Conservation (phyloP, 2,329 filamentous ascomycete species). For the Erysiphe pulchra region DNA sequence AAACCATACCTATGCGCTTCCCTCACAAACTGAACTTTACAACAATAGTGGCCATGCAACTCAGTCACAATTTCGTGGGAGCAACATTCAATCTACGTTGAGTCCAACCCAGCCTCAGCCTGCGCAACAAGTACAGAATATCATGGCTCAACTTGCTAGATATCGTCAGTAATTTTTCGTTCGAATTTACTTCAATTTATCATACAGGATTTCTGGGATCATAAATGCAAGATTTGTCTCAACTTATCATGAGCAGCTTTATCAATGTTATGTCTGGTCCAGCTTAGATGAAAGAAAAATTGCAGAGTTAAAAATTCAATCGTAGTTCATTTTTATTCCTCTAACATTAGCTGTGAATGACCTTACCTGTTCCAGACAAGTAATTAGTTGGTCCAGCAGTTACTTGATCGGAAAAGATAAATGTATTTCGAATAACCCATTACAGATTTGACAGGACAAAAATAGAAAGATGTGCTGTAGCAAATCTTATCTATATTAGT, state of each 20-base stretch:
- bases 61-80: conserved; percentile 8
- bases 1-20: conserved; percentile 12
- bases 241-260: background rate
- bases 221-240: background rate
- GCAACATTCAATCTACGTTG: conserved; percentile 6
- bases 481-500: background rate
- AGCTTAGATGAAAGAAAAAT: background rate
- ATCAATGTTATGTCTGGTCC: background rate
- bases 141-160: conserved; percentile 46
- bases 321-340: background rate
- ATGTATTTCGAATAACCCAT: background rate
- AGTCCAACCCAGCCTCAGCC: conserved; percentile 14
- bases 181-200: background rate
- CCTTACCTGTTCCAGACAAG: background rate
- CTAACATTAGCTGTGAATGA: background rate
- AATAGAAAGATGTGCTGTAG: no score
- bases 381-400: background rate
- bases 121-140: conserved; percentile 37
- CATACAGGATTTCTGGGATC: background rate
- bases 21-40: conserved; percentile 6
- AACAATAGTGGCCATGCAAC: conserved; percentile 6
- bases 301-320: background rate
- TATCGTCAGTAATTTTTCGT: conserved; percentile 24
- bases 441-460: no score
- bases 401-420: background rate